These are phyloP conservation scores for Corylus avellana DNA, from an alignment of 306 rosid genomes.

Conservation along the genomic window DNA sequence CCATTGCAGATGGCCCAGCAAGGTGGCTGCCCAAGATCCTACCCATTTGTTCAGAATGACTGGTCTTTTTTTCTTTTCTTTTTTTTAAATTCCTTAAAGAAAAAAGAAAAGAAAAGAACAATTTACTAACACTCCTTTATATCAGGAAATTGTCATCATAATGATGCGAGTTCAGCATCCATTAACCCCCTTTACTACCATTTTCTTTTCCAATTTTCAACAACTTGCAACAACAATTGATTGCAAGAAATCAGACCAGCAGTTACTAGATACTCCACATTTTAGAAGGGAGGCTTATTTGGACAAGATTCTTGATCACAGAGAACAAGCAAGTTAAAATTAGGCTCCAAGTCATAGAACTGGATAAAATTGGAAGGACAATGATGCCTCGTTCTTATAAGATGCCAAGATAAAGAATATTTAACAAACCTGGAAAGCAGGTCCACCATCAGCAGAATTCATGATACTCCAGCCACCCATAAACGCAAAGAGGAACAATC, in stretches of 20 bases:
- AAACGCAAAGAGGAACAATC: slow-evolving; percentile 91
- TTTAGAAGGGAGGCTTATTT: background rate
- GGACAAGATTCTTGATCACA: background rate
- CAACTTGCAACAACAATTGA: background rate
- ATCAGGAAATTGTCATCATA: background rate
- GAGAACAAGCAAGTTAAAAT: background rate
- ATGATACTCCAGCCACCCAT: slow-evolving; percentile 99
- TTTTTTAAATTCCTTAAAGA: background rate
- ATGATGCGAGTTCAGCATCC: background rate
- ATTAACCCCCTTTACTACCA: background rate
- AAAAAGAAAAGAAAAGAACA: background rate
- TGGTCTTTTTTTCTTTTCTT: background rate
- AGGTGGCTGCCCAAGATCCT: background rate
- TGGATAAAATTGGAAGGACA: background rate
- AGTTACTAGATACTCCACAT: background rate
- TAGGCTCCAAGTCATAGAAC: background rate
- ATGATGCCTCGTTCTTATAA: background rate
- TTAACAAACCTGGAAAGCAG: slow-evolving; percentile 96
- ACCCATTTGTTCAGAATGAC: background rate
- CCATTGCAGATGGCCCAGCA: background rate
- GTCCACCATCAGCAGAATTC: slow-evolving; percentile 98
- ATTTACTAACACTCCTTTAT: background rate
- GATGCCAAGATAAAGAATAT: slow-evolving; percentile 5
- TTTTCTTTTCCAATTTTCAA: background rate
- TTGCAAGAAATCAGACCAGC: background rate